Base-by-base conservation (phyloP, 208 protist species). In the Wallacemonas sp. region DNA sequence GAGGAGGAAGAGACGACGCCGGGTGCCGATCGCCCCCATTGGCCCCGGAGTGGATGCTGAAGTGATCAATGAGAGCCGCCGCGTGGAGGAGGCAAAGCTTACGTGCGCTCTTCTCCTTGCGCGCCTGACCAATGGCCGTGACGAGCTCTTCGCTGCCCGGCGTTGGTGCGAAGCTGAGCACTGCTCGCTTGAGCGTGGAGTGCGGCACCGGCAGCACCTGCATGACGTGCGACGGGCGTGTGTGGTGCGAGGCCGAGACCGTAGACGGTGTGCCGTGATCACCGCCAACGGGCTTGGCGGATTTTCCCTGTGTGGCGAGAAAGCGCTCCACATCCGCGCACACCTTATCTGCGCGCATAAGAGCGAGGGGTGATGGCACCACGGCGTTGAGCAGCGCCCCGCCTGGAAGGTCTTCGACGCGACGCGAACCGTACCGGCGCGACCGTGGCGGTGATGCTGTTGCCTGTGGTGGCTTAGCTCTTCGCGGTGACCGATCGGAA, bases 51-150 rank as follows among this genome's bases (percentile, higher is more conserved):
- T 57, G 50, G 8, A 76, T 13, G n/a, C 70, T 78, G 58, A 78
- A 86, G 66, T 89, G 71, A 60, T 92, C 79, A n/a, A 94, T 78
- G 10, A 94, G 79, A 19, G 61, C 30, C 19, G 63, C 54, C 4
- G 83, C 89, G 63, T 94, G 89, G 83, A 92, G 88, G 67, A 68
- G 90, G 62, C 85, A 94, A 4, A 94, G 68, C 17, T 69, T 64
- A 29, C 63, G 63, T 0, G 89, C 80, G 6, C 52, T 55, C 58
- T 89, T 89, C 27, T 66, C 63, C 29, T 80, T 78, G 9, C 32
- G 71, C 12, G 89, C 83, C 46, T 90, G 73, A 15, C 88, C 88
- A 21, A 91, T 70, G 9, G 85, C 89, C 8, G 41, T 38, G 24
- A 89, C 74, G 1, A 48, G 46, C 6, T 53, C n/a, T n/a, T n/a